Conservation (phyloP, 164 flowering plant species). For the Stephania japonica region DNA sequence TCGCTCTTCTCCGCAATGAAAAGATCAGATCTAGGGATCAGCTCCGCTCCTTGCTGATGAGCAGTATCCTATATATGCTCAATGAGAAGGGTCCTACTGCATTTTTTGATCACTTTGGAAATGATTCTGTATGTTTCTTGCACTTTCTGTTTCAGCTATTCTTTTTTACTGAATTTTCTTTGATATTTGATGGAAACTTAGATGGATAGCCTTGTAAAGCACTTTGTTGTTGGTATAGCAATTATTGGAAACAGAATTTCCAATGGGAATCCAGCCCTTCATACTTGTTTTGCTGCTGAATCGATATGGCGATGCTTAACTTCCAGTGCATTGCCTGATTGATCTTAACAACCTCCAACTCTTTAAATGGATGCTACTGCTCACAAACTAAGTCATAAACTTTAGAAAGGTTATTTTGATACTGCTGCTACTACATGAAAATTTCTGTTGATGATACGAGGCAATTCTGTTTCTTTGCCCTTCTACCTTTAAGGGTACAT, state of each 20-base stretch:
- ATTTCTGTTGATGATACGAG: not conserved
- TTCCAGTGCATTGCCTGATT: not conserved
- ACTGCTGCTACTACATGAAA: not conserved
- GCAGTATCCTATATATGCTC: constrained; percentile 70
- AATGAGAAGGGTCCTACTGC: constrained; percentile 95
- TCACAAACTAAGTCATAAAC: not conserved
- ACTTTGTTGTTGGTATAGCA: not conserved
- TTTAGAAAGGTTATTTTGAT: not conserved
- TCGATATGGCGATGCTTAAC: too few species aligned
- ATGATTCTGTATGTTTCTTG: constrained; percentile 67
- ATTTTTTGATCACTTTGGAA: constrained; percentile 80
- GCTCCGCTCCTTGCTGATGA: constrained; percentile 64
- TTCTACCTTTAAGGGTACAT: not conserved
- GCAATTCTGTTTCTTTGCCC: not conserved
- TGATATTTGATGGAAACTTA: not conserved
- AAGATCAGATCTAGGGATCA: constrained; percentile 53
- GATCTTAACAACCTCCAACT: not conserved
- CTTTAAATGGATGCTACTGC: not conserved
- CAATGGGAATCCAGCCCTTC: not conserved
- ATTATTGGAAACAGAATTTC: too few species aligned
- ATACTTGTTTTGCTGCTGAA: too few species aligned
- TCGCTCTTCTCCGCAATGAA: constrained; percentile 81
- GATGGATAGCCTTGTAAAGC: not conserved
- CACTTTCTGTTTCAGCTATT: not conserved
- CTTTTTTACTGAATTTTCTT: not conserved